Percentiles rank a stretch among this genome's conserved stretches.
These are phyloP conservation scores for Alternaria alternata DNA, from an alignment of 2,329 filamentous ascomycete genomes.

Conservation along the genomic window DNA sequence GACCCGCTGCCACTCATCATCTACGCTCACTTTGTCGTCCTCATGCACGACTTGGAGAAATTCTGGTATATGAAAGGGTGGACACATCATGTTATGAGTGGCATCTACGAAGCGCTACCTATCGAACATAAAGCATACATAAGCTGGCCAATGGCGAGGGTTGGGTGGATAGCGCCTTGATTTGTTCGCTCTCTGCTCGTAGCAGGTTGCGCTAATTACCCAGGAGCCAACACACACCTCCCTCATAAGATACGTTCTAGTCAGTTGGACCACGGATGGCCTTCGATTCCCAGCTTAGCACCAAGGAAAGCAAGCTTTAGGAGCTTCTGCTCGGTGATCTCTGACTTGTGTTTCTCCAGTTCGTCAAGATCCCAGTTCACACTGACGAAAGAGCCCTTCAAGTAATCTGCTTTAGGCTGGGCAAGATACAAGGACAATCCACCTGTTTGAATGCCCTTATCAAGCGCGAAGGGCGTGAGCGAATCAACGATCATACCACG, in stretches of 20 bases:
- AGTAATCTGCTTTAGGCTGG: slow-evolving; percentile 26
- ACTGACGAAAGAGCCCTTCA: slow-evolving; percentile 27
- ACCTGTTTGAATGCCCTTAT: slow-evolving; percentile 22
- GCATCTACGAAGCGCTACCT: slow-evolving; percentile 30
- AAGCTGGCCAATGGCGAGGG: slow-evolving; percentile 33
- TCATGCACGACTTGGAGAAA: slow-evolving; percentile 36
- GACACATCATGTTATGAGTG: slow-evolving; percentile 39
- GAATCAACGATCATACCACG: slow-evolving; percentile 7
- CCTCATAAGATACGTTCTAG: background rate
- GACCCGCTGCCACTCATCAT: slow-evolving; percentile 33
- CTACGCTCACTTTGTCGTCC: slow-evolving; percentile 38
- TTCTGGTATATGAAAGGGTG: slow-evolving; percentile 46
- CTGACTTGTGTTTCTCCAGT: slow-evolving; percentile 36
- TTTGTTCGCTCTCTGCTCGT: background rate
- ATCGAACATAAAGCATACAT: slow-evolving; percentile 33
- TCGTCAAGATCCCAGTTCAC: slow-evolving; percentile 45
- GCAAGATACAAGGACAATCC: slow-evolving; percentile 28
- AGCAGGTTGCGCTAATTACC: too few species aligned
- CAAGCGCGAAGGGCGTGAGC: background rate
- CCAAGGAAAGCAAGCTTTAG: slow-evolving; percentile 33
- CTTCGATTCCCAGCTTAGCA: slow-evolving; percentile 28
- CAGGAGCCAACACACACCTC: background rate
- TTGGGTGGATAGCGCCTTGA: slow-evolving; percentile 36
- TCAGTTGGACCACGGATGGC: slow-evolving; percentile 23
- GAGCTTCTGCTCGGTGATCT: slow-evolving; percentile 40